Percentiles rank a stretch among this genome's conserved stretches.
Conservation (phyloP, 2,329 filamentous ascomycete species). For the Colletotrichum endophyticum region DNA sequence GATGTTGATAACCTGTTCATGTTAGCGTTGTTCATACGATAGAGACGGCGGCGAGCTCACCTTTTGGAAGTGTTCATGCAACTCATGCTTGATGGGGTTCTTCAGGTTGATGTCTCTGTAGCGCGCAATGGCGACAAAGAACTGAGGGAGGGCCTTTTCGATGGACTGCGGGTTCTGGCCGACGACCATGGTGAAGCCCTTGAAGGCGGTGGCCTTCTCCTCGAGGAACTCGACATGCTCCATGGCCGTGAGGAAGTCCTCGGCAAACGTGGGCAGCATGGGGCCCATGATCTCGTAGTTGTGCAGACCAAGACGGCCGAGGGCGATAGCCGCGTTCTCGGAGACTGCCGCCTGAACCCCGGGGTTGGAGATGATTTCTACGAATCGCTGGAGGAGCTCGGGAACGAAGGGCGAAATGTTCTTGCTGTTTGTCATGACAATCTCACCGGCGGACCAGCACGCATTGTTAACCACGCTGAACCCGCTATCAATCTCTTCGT, state of each 20-base stretch:
- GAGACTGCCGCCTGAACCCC: conserved; percentile 85
- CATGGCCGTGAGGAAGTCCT: conserved; percentile 82
- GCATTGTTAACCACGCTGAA: conserved; percentile 98
- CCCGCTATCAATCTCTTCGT: conserved; percentile 81
- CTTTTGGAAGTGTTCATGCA: conserved; percentile 77
- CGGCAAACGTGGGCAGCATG: conserved; percentile 79
- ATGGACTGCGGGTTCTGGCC: conserved; percentile 89
- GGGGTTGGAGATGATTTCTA: conserved; percentile 83
- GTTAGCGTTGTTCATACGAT: conserved; percentile 8
- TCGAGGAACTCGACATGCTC: conserved; percentile 85
- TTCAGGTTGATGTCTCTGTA: conserved; percentile 71
- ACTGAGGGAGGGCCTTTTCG: conserved; percentile 82
- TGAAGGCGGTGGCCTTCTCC: conserved; percentile 92
- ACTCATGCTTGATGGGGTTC: conserved; percentile 66
- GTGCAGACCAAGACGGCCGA: conserved; percentile 84
- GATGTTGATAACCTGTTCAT: conserved; percentile 51
- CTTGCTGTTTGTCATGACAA: conserved; percentile 78
- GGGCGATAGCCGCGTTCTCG: conserved; percentile 92
- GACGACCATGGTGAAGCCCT: conserved; percentile 86
- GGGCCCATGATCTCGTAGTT: conserved; percentile 79
- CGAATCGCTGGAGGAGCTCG: conserved; percentile 76
- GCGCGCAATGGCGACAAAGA: conserved; percentile 83
- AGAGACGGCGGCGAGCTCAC: conserved; percentile 53
- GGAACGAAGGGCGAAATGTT: conserved; percentile 80
- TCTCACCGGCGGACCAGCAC: conserved; percentile 95